Conservation (phyloP, 768 basidiomycete genomes). For the Pleurotus cornucopiae region DNA sequence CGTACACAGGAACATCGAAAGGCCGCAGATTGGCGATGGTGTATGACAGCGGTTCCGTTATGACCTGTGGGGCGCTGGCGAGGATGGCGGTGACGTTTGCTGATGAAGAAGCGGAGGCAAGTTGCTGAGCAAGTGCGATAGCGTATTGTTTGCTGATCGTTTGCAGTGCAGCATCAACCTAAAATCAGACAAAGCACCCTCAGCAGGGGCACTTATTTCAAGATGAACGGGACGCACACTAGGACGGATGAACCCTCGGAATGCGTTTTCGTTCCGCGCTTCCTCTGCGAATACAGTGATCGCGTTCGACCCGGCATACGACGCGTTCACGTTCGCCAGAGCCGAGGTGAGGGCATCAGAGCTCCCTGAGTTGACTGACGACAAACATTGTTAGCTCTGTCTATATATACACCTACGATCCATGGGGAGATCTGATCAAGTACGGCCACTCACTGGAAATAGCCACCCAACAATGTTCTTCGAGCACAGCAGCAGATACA, state of each 20-base stretch:
- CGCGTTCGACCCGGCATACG: slow-evolving; percentile 44
- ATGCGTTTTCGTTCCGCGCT: slow-evolving; percentile 57
- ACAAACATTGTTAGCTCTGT: background rate
- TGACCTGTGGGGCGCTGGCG: slow-evolving; percentile 41
- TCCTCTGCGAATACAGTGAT: slow-evolving; percentile 44
- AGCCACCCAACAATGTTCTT: slow-evolving; percentile 52
- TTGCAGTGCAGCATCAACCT: slow-evolving; percentile 1
- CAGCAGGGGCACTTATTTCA: background rate
- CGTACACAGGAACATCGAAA: slow-evolving; percentile 50
- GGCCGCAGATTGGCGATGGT: slow-evolving; percentile 46
- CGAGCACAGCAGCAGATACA: slow-evolving; percentile 37
- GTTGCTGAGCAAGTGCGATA: slow-evolving; percentile 20
- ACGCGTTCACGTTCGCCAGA: slow-evolving; percentile 32
- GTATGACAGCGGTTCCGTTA: slow-evolving; percentile 46
- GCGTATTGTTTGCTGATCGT: slow-evolving; percentile 5
- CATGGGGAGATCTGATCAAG: background rate
- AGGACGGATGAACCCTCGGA: slow-evolving; percentile 39
- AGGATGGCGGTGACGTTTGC: slow-evolving; percentile 32
- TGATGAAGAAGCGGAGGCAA: slow-evolving; percentile 16
- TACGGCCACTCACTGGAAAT: slow-evolving; percentile 39
- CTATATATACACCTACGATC: background rate
- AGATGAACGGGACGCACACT: slow-evolving; percentile 24
- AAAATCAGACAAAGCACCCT: background rate
- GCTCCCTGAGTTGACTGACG: slow-evolving; percentile 38
- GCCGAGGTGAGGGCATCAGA: slow-evolving; percentile 31